Base-by-base conservation (phyloP, 495 filamentous ascomycete genomes). In the Stereocaulon alpinum region DNA sequence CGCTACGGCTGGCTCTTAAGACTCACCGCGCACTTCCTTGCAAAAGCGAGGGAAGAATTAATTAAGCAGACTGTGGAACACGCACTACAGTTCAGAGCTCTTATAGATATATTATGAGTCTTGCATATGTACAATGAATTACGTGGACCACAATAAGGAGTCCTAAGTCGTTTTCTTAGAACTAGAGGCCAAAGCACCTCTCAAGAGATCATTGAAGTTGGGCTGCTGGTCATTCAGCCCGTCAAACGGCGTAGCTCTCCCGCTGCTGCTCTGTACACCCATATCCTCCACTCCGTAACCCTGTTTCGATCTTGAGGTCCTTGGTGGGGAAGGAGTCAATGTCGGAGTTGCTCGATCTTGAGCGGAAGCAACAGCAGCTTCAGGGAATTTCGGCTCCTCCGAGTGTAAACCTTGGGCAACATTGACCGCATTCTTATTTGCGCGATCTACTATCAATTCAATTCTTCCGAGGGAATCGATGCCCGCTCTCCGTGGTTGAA, bases 391-490 rank as follows among this genome's bases (percentile, higher is more conserved):
- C 22, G 27, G 1, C 27, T 47, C 15, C 49, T 45, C 60, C 34
- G 30, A 29, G 43, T 55, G 55, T 42, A 32, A 43, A n/a, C 48
- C 58, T 30, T 52, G 61, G n/a, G 66, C 82, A 77, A 88, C 76
- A 17, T 78, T 69, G 58, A 77, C 72, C 11, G 76, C 69, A 47
- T 73, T 72, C 17, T 64, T 30, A 37, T 74, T 70, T 1, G 80
- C 73, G 17, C 77, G 73, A 37, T 66, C 65, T 15, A 82, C 74
- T 3, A 65, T 63, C 58, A 90, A 66, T 15, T 68, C 62, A 40
- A 90, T 75, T 55, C 76, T 74, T 40, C 87, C 88, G 20, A 75
- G 69, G 2, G 85, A 73, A 66, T 84, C 77, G 30, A 91, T 70
- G 22, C 65, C 72, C 15, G 85, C 86, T 20, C 67, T 70, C 53